Conservation (phyloP, 192 early-diverging fungal species). For the Globomyces pollinis-pini region DNA sequence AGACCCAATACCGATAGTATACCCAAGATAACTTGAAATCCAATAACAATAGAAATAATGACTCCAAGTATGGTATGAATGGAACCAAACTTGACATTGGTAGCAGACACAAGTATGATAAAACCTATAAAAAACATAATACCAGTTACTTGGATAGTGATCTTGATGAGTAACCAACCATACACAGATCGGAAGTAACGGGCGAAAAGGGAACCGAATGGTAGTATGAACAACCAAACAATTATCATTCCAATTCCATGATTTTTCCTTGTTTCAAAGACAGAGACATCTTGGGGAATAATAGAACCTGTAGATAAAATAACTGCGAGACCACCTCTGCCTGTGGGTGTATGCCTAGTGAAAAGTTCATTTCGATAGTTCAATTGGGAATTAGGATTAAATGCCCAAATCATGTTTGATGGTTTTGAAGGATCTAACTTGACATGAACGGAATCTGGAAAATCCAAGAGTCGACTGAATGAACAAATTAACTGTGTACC, state of each 20-base stretch:
- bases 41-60: constrained; percentile 17
- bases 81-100: constrained; percentile 14
- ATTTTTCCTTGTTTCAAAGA: constrained; percentile 14
- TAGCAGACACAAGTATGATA: constrained; percentile 10
- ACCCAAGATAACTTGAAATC: constrained; percentile 27
- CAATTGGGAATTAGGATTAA: constrained; percentile 17
- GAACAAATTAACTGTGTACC: no score
- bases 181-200: constrained; percentile 24
- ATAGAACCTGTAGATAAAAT: constrained; percentile 8
- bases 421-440: not conserved
- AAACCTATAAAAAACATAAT: constrained; percentile 7
- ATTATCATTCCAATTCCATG: constrained; percentile 37
- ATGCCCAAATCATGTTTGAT: constrained; percentile 28
- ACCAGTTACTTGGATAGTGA: constrained; percentile 25
- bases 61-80: constrained; percentile 30
- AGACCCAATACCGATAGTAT: constrained; percentile 24
- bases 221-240: constrained; percentile 34
- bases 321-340: constrained; percentile 16
- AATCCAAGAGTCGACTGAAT: not conserved
- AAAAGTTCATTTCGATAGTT: constrained; percentile 17
- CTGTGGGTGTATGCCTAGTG: constrained; percentile 14
- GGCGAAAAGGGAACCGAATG: constrained; percentile 30
- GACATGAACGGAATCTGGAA: constrained; percentile 14
- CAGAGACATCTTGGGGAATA: not conserved
- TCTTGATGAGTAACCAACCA: constrained; percentile 29